Base-by-base conservation (phyloP, 1,139 yeast species). In the Taiozyma sp. region DNA sequence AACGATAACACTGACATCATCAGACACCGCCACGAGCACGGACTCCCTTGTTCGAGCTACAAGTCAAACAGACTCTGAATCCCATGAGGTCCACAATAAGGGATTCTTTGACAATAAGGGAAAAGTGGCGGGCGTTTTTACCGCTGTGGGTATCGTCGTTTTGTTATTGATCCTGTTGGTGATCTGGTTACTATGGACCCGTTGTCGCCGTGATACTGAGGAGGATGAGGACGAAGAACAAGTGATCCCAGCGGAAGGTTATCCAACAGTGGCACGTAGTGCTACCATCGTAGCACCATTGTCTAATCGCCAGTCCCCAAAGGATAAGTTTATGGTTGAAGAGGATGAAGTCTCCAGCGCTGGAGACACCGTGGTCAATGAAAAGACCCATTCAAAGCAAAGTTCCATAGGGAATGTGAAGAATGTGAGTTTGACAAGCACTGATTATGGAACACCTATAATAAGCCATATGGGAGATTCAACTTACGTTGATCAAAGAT, bases 101-200 rank as follows among this genome's bases (percentile, higher is more conserved):
- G 63, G 70, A 11, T 74, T 82, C 60, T 83, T 81, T 63, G 76
- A 76, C 55, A 68, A 77, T 47, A 76, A 73, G 50, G 88, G 87
- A 1, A 82, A 19, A 57, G 89, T 85, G 1, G 90, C 88, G 0
- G 90, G 90, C 13, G 82, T 84, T 0, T 85, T 85, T 65, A 77
- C 85, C 0, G 89, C 78, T 0, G 89, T 85, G 6, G 89, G 85
- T 2, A 62, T 83, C 4, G 80, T 79, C 3, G 78, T 68, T 0
- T 61, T 75, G 1, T 80, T 74, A 0, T 46, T 80, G 1, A 53
- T 72, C 1, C 49, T 63, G 10, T 57, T 62, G 49, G 56, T 68
- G 34, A 54, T 64, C 43, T 57, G 63, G 52, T 4, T 32, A n/a
- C 19, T 32, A n/a, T 32, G 35, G 9, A n/a, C 35, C 9, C 35